phyloP scores from a whole-genome alignment of 176 grass and related monocot species.

The Oryza brachyantha region DNA sequence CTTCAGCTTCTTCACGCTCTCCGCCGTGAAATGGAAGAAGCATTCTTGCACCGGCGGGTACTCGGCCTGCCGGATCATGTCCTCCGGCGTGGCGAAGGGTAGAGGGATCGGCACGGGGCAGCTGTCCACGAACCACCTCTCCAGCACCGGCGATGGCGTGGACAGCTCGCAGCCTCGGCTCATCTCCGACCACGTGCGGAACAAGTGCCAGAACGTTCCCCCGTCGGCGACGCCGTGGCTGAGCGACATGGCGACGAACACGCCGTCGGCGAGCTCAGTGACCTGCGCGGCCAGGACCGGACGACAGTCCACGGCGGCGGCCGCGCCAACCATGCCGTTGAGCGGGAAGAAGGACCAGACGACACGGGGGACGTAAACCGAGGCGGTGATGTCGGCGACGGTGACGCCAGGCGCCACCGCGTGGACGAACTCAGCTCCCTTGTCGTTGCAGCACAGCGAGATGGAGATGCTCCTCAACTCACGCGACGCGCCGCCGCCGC shows the following conservation, averaged over 20 bases:
- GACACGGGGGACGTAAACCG: not conserved
- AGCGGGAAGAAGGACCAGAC: not conserved
- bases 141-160: not conserved
- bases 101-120: not conserved
- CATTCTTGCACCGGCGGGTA: slow-evolving; percentile 9
- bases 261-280: not conserved
- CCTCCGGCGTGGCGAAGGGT: not conserved
- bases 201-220: not conserved
- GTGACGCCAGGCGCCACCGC: slow-evolving; percentile 12
- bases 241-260: not conserved
- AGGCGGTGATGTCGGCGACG: not conserved
- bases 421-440: slow-evolving; percentile 45
- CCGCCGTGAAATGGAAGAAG: slow-evolving; percentile 37
- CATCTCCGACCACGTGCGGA: not conserved
- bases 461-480: not conserved
- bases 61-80: not conserved
- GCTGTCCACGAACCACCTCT: not conserved
- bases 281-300: not conserved
- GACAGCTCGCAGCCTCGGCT: not conserved
- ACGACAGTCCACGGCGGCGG: not conserved
- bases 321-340: not conserved
- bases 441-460: not conserved
- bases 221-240: not conserved
- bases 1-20: too few relatives aligned
- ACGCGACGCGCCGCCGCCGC: not conserved